A percentile compares a stretch with the other conserved stretches of the same genome.
phyloP scores from a whole-genome alignment of 768 basidiomycete genomes.

The Chiua virens region DNA sequence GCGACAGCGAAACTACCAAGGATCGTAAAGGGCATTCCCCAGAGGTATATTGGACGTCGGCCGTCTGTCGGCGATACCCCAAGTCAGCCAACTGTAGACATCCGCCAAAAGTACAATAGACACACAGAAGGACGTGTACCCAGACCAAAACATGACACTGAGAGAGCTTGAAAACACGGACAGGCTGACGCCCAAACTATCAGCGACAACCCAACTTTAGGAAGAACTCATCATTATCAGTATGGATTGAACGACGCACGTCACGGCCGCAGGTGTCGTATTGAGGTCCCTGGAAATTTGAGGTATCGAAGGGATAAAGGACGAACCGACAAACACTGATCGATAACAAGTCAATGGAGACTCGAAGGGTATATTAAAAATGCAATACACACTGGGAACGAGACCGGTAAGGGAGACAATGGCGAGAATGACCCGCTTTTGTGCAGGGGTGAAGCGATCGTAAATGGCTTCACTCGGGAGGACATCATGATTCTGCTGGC shows the following conservation, averaged over 20 bases:
- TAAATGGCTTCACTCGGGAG: slow-evolving; percentile 42
- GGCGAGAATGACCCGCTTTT: slow-evolving; percentile 55
- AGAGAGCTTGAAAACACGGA: slow-evolving; percentile 46
- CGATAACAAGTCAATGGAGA: background rate
- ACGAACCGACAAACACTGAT: slow-evolving; percentile 65
- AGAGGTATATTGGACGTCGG: slow-evolving; percentile 57
- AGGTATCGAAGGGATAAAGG: slow-evolving; percentile 75
- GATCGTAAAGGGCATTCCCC: slow-evolving; percentile 56
- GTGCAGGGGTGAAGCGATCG: slow-evolving; percentile 49
- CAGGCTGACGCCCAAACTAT: slow-evolving; percentile 51
- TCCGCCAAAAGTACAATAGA: background rate
- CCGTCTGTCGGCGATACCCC: slow-evolving; percentile 50
- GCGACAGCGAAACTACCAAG: slow-evolving; percentile 64
- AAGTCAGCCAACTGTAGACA: background rate
- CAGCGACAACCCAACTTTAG: background rate
- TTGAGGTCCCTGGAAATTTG: slow-evolving; percentile 66
- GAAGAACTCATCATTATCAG: background rate
- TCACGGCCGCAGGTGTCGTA: slow-evolving; percentile 56
- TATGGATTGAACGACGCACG: slow-evolving; percentile 33
- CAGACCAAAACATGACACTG: slow-evolving; percentile 52
- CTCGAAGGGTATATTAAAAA: background rate
- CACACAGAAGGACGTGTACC: slow-evolving; percentile 51
- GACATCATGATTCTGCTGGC: slow-evolving; percentile 9
- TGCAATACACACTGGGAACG: slow-evolving; percentile 50
- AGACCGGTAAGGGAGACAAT: slow-evolving; percentile 63